Evolutionary conservation across 2,329 filamentous ascomycete species (phyloP).

Genomic region (Fusarium anguioides): DNA sequence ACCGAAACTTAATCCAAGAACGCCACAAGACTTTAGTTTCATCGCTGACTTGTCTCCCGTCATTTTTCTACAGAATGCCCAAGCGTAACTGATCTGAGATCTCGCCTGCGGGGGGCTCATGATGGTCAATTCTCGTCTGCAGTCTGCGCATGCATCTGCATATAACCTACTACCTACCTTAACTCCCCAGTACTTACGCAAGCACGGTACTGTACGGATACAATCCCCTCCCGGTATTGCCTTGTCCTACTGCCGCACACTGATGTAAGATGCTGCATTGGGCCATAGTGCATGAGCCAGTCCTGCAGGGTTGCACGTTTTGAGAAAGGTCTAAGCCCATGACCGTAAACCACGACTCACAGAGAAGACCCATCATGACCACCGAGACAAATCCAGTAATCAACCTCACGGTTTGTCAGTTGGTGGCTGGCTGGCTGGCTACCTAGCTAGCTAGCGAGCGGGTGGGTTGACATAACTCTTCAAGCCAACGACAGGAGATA

Average conservation of each 20-base stretch:
- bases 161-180: not conserved
- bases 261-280: conserved; percentile 37
- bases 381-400: conserved; percentile 27
- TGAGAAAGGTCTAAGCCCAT: conserved; percentile 38
- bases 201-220: not conserved
- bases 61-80: conserved; percentile 38
- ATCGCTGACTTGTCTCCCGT: conserved; percentile 31
- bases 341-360: conserved; percentile 21
- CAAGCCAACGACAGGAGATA: conserved; percentile 27
- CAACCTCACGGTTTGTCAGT: conserved; percentile 3
- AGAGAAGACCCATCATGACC: conserved; percentile 26
- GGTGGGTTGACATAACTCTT: conserved; percentile 19
- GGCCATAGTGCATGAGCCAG: conserved; percentile 35
- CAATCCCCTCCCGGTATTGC: not conserved
- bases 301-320: conserved; percentile 43
- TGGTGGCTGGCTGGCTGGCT: conserved; percentile 9
- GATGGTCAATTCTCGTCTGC: conserved; percentile 41
- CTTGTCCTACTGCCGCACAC: conserved; percentile 2
- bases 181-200: not conserved
- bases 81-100: conserved; percentile 42
- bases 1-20: conserved; percentile 9
- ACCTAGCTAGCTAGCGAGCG: no score
- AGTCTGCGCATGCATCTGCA: conserved; percentile 3
- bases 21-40: conserved; percentile 28
- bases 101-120: conserved; percentile 39